These are phyloP conservation scores for Cladosporium halotolerans DNA, from an alignment of 2,329 filamentous ascomycete species.

Conservation along the genomic window DNA sequence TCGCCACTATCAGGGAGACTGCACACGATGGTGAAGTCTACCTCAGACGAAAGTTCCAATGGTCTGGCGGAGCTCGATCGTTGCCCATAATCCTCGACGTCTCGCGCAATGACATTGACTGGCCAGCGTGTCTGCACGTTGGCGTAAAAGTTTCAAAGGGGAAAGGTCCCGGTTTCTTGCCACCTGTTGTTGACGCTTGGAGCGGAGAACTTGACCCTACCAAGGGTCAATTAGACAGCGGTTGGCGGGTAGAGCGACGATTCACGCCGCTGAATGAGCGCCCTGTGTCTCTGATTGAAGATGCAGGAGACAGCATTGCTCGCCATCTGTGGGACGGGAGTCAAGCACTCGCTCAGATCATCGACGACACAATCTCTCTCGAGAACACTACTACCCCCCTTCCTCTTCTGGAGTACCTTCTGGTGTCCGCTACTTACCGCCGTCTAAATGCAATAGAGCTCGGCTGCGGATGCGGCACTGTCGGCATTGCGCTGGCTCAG, in stretches of 20 bases:
- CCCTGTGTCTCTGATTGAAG: slow-evolving; percentile 55
- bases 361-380: slow-evolving; percentile 39
- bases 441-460: slow-evolving; percentile 55
- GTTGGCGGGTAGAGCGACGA: slow-evolving; percentile 51
- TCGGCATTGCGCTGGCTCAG: slow-evolving; percentile 57
- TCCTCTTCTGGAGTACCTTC: slow-evolving; percentile 32
- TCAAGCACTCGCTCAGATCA: slow-evolving; percentile 49
- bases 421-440: slow-evolving; percentile 34
- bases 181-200: slow-evolving; percentile 51
- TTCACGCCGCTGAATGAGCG: slow-evolving; percentile 39
- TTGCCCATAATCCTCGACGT: slow-evolving; percentile 40
- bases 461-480: slow-evolving; percentile 63
- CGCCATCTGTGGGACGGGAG: slow-evolving; percentile 65
- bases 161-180: slow-evolving; percentile 25
- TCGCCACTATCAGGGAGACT: slow-evolving; percentile 32
- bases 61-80: slow-evolving; percentile 39
- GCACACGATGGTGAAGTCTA: slow-evolving; percentile 34
- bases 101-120: slow-evolving; percentile 32
- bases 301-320: slow-evolving; percentile 67
- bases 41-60: slow-evolving; percentile 38
- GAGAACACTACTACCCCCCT: slow-evolving; percentile 24
- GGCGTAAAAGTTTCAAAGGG: slow-evolving; percentile 25
- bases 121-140: slow-evolving; percentile 37
- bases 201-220: slow-evolving; percentile 41
- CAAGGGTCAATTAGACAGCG: slow-evolving; percentile 36